Evolutionary conservation across 495 filamentous ascomycete species (phyloP), one percentile per base, ranked within the genome.

Genomic region (Lasiosphaeris hirsuta): DNA sequence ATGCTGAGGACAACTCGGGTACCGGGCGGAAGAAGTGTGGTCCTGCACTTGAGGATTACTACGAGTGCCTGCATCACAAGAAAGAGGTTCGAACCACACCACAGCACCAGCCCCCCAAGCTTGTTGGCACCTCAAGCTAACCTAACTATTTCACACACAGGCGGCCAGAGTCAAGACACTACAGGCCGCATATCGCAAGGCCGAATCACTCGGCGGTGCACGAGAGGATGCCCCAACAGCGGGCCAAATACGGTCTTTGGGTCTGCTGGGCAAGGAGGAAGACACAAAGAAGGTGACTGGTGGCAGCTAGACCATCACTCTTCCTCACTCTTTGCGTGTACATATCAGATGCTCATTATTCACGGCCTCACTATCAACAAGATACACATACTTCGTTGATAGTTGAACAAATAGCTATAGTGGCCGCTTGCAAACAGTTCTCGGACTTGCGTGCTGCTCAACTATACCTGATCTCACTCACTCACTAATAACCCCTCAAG

Each of bases 41-140:
- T 40, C 90, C 89, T n/a, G 86, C 85, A 35, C 76, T 96, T 61
- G 94, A 97, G 69, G 94, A 99, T 68, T 97, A 97, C 80, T 90
- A 96, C 75, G 94, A 98, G 79, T 98, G 95, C 78, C 80, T 98
- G 68, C 93, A 98, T 71, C 94, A 98, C 80, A 88, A 83, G 75
- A 97, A 97, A 78, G 94, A 98, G 90, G 94, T 96, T 63, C 62
- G 73, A 54, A 30, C 9, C 23, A 36, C 59, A 23, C 14, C 35
- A 23, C 47, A 35, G 11, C 34, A 15, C 47, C 49, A 38, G 18
- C 10, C 34, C 10, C 13, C 10, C 36, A 47, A 17, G 18, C 58
- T 46, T 40, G 14, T 13, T 52, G 38, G 38, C 4, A 33, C 3
- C 9, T 17, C 37, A n/a, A 34, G 35, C 58, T 58, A 60, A 52